A percentile compares a stretch with the other conserved stretches of the same genome.
Evolutionary conservation across 495 filamentous ascomycete genomes (phyloP).

Genomic region (Massariosphaeria phaeospora): DNA sequence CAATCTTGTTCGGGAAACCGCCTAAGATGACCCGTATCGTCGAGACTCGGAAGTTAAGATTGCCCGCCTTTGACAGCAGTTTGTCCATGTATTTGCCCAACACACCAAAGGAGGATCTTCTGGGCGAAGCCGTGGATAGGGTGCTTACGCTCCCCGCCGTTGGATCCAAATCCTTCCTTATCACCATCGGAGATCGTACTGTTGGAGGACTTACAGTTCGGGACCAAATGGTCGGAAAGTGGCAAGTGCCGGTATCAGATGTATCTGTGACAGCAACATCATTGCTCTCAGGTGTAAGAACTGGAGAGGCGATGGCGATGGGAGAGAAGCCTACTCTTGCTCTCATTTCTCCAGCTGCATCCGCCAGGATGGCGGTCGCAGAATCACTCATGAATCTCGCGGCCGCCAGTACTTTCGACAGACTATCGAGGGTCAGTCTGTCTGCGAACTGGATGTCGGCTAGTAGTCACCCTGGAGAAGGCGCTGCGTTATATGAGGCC

Average conservation of each 20-base stretch:
- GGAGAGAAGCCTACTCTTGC: conserved; percentile 90
- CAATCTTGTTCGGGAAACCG: conserved; percentile 84
- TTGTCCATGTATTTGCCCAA: conserved; percentile 60
- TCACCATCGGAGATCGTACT: conserved; percentile 89
- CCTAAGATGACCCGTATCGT: conserved; percentile 79
- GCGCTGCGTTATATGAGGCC: conserved; percentile 88
- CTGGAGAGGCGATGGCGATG: conserved; percentile 95
- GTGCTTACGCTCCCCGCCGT: conserved; percentile 83
- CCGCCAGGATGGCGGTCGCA: conserved; percentile 92
- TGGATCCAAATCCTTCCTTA: conserved; percentile 92
- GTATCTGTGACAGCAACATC: conserved; percentile 86
- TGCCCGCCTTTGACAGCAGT: conserved; percentile 69
- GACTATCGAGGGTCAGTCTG: conserved; percentile 71
- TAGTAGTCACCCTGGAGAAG: conserved; percentile 87
- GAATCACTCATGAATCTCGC: conserved; percentile 90
- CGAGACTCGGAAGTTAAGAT: conserved; percentile 60
- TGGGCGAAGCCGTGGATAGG: conserved; percentile 69
- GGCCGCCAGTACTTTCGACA: conserved; percentile 74
- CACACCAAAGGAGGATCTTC: conserved; percentile 56
- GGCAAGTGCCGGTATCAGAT: conserved; percentile 93
- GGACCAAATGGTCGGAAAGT: conserved; percentile 94
- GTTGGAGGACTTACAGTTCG: conserved; percentile 83
- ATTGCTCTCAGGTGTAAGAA: conserved; percentile 63
- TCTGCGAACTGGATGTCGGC: conserved; percentile 99
- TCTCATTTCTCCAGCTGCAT: conserved; percentile 86